These are phyloP conservation scores for Aspergillus cejpii DNA, from an alignment of 2,329 filamentous ascomycete genomes.

Conservation along the genomic window DNA sequence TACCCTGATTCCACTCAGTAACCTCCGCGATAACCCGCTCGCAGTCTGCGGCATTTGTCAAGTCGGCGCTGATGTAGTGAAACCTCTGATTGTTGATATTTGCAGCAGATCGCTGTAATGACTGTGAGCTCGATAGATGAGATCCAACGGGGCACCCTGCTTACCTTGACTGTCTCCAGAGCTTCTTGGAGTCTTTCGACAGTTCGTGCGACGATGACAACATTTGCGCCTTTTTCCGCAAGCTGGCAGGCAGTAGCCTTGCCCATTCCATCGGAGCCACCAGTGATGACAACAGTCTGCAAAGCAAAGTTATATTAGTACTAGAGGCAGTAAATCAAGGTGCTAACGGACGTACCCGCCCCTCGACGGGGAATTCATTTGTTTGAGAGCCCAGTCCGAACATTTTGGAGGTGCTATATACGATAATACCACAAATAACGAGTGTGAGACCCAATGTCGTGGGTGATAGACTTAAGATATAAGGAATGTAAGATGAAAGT, in stretches of 20 bases:
- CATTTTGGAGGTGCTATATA: constrained; percentile 36
- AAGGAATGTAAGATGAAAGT: constrained; percentile 14
- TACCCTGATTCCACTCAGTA: constrained; percentile 68
- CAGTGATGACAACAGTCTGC: constrained; percentile 82
- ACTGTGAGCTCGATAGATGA: constrained; percentile 15
- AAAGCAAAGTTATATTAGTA: background rate
- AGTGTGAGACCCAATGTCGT: constrained; percentile 26
- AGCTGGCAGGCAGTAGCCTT: constrained; percentile 66
- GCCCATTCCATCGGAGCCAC: constrained; percentile 90
- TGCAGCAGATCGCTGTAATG: constrained; percentile 55
- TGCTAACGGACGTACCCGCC: constrained; percentile 61
- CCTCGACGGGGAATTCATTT: constrained; percentile 77
- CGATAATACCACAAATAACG: constrained; percentile 28
- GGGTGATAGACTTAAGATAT: constrained; percentile 23
- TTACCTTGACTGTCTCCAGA: constrained; percentile 58
- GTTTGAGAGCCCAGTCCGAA: constrained; percentile 39
- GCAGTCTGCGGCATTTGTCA: constrained; percentile 64
- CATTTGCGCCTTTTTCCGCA: constrained; percentile 72
- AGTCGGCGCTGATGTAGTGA: constrained; percentile 75
- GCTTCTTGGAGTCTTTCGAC: constrained; percentile 66
- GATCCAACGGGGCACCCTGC: constrained; percentile 7
- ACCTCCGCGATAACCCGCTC: constrained; percentile 63
- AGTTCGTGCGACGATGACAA: constrained; percentile 78
- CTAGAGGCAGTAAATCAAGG: background rate
- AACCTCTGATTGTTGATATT: constrained; percentile 66